phyloP scores from a whole-genome alignment of 2,329 filamentous ascomycete species.

The Dactylellina parvicollis region DNA sequence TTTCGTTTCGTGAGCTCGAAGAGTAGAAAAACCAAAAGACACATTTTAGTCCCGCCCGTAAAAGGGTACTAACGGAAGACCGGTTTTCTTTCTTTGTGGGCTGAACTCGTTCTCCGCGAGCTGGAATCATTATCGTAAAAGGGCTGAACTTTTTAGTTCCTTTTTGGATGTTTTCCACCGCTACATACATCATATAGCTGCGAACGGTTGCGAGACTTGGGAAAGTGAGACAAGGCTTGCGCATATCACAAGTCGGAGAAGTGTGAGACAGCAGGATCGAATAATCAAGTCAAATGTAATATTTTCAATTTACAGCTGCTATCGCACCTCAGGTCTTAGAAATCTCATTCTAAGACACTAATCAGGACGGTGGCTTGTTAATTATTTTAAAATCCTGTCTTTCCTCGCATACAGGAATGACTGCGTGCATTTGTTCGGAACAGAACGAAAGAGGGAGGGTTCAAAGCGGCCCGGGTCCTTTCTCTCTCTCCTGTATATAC shows the following conservation, averaged over 20 bases:
- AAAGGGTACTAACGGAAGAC: too few relatives aligned
- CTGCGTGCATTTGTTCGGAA: conserved; percentile 7
- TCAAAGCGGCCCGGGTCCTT: conserved; percentile 33
- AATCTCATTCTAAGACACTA: conserved; percentile 33
- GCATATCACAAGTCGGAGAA: conserved; percentile 18
- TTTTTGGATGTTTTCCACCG: too few relatives aligned
- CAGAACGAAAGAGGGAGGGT: background rate
- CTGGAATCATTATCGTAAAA: too few relatives aligned
- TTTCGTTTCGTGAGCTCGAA: background rate
- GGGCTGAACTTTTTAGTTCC: too few relatives aligned
- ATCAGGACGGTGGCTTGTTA: conserved; percentile 32
- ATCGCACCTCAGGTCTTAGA: background rate
- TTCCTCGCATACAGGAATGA: conserved; percentile 21
- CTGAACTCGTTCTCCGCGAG: too few relatives aligned
- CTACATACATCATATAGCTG: too few relatives aligned
- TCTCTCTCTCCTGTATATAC: background rate
- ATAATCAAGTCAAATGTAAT: too few relatives aligned
- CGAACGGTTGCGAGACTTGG: background rate
- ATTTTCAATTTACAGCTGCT: background rate
- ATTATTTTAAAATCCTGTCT: background rate
- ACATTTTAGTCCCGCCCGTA: too few relatives aligned
- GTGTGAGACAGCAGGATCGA: conserved; percentile 8
- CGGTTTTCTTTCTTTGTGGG: too few relatives aligned
- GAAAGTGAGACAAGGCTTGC: conserved; percentile 18
- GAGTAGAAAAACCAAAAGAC: background rate